These are phyloP conservation scores for Echria macrotheca DNA, from an alignment of 495 filamentous ascomycete genomes.

Conservation along the genomic window DNA sequence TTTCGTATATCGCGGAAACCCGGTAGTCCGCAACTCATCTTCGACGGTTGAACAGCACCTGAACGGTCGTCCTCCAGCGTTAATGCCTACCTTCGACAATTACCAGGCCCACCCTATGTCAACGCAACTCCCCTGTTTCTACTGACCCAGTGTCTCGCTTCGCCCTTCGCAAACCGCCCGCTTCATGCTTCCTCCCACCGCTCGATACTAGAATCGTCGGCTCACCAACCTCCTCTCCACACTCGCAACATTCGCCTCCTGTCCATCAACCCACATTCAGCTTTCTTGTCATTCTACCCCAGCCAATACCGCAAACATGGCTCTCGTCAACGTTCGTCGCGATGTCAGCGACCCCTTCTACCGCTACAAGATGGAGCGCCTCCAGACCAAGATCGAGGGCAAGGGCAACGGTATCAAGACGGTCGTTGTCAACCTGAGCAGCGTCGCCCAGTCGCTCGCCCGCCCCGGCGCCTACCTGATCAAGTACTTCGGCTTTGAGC, in stretches of 20 bases:
- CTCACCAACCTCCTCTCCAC: slow-evolving; percentile 1
- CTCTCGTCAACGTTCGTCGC: slow-evolving; percentile 90
- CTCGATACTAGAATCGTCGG: slow-evolving; percentile 16
- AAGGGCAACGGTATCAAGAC: slow-evolving; percentile 99
- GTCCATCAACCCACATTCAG: slow-evolving; percentile 11
- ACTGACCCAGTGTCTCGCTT: slow-evolving; percentile 38
- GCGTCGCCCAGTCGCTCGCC: slow-evolving; percentile 85
- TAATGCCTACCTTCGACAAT: slow-evolving; percentile 47
- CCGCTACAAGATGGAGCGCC: slow-evolving; percentile 99
- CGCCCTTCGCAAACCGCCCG: slow-evolving; percentile 19
- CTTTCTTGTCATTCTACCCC: slow-evolving; percentile 19
- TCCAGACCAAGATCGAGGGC: slow-evolving; percentile 98
- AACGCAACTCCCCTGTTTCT: slow-evolving; percentile 41
- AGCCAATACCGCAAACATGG: slow-evolving; percentile 46
- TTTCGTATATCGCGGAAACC: slow-evolving; percentile 88
- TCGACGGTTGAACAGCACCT: slow-evolving; percentile 68
- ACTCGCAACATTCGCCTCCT: slow-evolving; percentile 2
- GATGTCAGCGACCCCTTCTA: slow-evolving; percentile 99
- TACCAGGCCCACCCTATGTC: slow-evolving; percentile 46
- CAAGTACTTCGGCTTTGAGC: slow-evolving; percentile 99
- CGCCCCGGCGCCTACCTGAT: slow-evolving; percentile 93
- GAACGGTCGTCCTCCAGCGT: slow-evolving; percentile 37
- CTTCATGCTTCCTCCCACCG: slow-evolving; percentile 15
- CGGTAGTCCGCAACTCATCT: slow-evolving; percentile 75
- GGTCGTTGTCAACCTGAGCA: slow-evolving; percentile 93